Evolutionary conservation across 148 eudicot genomes (phyloP).

Genomic region (Rhododendron kiyosumense): DNA sequence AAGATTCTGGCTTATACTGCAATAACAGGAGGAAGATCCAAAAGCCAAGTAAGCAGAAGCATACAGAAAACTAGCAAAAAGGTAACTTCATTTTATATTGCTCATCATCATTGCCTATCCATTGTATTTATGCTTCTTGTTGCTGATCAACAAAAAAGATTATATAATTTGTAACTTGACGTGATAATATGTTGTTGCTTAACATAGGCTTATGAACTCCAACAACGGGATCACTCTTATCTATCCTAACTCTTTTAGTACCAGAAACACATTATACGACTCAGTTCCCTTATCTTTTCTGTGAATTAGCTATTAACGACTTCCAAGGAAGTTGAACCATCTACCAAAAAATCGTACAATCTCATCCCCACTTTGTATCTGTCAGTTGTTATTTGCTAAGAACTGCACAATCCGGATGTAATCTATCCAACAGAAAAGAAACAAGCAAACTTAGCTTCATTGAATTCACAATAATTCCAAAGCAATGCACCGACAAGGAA

Average conservation of each 20-base stretch:
- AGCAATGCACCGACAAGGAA: not conserved
- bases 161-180: not conserved
- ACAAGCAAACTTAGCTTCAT: not conserved
- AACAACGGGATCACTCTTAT: not conserved
- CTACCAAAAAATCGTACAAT: not conserved
- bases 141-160: not conserved
- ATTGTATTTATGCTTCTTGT: not conserved
- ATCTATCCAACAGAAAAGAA: not conserved
- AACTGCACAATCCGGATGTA: not conserved
- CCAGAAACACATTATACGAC: not conserved
- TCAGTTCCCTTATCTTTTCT: not conserved
- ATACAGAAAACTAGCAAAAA: not conserved
- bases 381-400: not conserved
- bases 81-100: not conserved
- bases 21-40: slow-evolving; percentile 11
- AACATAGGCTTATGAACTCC: not conserved
- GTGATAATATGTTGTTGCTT: not conserved
- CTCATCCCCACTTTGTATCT: not conserved
- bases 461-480: not conserved
- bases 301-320: not conserved
- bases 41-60: slow-evolving; percentile 14
- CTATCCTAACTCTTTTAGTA: not conserved
- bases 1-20: slow-evolving; percentile 79
- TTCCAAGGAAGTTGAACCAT: not conserved
- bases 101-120: not conserved